These are phyloP conservation scores for Gnetum montanum DNA, from an alignment of 75 land plant species.

Conservation along the genomic window DNA sequence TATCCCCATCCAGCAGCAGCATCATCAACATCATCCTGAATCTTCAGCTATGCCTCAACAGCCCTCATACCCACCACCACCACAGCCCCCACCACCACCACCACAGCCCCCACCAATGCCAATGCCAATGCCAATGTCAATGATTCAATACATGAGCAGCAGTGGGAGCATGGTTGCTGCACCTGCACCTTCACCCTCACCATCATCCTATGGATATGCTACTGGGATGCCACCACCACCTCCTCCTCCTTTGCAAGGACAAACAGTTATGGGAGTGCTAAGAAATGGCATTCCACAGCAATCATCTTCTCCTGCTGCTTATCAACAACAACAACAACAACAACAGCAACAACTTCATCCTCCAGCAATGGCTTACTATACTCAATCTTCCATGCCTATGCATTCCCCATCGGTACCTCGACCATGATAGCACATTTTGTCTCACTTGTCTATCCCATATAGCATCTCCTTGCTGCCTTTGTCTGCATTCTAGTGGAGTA, in stretches of 20 bases:
- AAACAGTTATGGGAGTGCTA: conserved; percentile 5
- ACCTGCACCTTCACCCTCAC: no score
- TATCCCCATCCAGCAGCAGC: conserved; percentile 9
- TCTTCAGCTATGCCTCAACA: conserved; percentile 7
- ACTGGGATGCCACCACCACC: conserved; percentile 18
- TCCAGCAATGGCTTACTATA: conserved; percentile 54
- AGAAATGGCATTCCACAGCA: conserved; percentile 18
- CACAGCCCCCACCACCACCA: conserved; percentile 35
- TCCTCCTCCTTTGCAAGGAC: conserved; percentile 18
- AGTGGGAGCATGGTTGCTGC: conserved; percentile 1
- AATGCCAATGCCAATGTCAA: no score
- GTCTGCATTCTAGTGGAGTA: not conserved
- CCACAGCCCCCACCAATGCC: conserved; percentile 29
- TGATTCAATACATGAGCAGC: no score
- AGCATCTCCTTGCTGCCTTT: not conserved
- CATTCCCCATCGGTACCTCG: conserved; percentile 8
- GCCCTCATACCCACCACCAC: conserved; percentile 19
- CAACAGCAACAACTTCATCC: conserved; percentile 49
- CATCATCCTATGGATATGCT: conserved; percentile 14
- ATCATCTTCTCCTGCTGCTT: conserved; percentile 17
- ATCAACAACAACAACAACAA: conserved; percentile 23
- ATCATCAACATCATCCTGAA: no score
- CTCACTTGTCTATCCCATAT: not conserved
- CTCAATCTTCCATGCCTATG: conserved; percentile 20
- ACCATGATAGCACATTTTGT: not conserved